These are phyloP conservation scores for Fusarium sp. DNA, from an alignment of 2,329 filamentous ascomycete species.

Conservation along the genomic window DNA sequence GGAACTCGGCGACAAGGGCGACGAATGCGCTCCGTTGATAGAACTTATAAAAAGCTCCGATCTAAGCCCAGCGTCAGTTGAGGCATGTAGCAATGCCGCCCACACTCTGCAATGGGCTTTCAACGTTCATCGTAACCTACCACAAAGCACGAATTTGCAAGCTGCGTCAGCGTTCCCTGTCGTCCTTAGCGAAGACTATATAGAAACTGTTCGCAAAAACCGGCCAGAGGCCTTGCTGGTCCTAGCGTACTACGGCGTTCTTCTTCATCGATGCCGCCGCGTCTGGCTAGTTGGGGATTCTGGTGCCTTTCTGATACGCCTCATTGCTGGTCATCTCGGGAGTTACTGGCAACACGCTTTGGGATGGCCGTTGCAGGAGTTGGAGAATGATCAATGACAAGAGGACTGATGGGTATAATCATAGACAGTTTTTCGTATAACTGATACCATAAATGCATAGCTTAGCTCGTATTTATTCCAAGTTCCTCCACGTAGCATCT, in stretches of 20 bases:
- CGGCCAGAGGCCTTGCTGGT: slow-evolving; percentile 58
- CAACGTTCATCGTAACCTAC: slow-evolving; percentile 46
- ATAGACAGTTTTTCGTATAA: neutral
- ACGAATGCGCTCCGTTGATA: slow-evolving; percentile 45
- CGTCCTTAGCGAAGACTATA: slow-evolving; percentile 48
- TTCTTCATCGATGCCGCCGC: slow-evolving; percentile 56
- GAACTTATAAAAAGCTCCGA: slow-evolving; percentile 49
- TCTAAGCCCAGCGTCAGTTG: slow-evolving; percentile 43
- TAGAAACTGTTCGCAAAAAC: slow-evolving; percentile 51
- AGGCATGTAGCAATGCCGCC: slow-evolving; percentile 48
- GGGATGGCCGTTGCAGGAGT: slow-evolving; percentile 50
- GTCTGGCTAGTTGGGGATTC: slow-evolving; percentile 55
- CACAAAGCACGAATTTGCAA: slow-evolving; percentile 41
- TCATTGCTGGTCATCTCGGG: slow-evolving; percentile 50
- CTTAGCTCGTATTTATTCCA: neutral
- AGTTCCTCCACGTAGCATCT: neutral
- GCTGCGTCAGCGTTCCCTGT: slow-evolving; percentile 51
- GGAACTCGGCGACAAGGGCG: slow-evolving; percentile 27
- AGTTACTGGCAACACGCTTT: slow-evolving; percentile 50
- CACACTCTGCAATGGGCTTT: slow-evolving; percentile 50
- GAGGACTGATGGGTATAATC: neutral
- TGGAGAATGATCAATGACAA: slow-evolving; percentile 45
- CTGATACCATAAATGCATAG: neutral
- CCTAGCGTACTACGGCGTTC: slow-evolving; percentile 61
- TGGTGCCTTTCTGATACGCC: slow-evolving; percentile 48